Conservation (phyloP, 73 alveolate species). For the Tetrahymena thermophila region DNA sequence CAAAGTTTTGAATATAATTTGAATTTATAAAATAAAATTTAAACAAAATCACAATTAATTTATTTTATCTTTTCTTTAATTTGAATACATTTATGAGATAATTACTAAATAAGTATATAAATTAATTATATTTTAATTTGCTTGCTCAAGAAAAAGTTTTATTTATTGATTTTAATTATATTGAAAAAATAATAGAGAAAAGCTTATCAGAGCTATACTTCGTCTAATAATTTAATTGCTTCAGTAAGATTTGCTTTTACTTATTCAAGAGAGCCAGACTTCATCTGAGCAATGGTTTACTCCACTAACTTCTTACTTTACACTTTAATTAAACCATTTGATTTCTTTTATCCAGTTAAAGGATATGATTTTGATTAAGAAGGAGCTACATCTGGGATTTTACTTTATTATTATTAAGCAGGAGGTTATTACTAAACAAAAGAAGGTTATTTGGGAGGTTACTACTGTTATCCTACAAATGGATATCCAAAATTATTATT, state of each 20-base stretch:
- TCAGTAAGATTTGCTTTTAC: background rate
- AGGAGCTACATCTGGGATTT: background rate
- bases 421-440: background rate
- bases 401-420: background rate
- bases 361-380: background rate
- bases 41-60: too few species aligned
- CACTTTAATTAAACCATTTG: background rate
- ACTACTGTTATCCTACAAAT: background rate
- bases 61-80: too few species aligned
- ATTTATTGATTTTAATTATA: too few species aligned
- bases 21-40: too few species aligned
- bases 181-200: too few species aligned
- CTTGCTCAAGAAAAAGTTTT: too few species aligned
- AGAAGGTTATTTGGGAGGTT: background rate
- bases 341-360: background rate
- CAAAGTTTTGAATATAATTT: too few species aligned
- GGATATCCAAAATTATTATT: background rate
- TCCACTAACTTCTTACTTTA: background rate
- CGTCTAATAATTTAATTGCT: background rate
- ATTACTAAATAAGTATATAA: background rate
- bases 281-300: background rate
- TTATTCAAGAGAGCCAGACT: background rate
- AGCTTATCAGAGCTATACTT: background rate
- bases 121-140: too few species aligned
- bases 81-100: too few species aligned